Base-by-base conservation (phyloP, 2,329 filamentous ascomycete genomes). In the Ophiostoma australiae region DNA sequence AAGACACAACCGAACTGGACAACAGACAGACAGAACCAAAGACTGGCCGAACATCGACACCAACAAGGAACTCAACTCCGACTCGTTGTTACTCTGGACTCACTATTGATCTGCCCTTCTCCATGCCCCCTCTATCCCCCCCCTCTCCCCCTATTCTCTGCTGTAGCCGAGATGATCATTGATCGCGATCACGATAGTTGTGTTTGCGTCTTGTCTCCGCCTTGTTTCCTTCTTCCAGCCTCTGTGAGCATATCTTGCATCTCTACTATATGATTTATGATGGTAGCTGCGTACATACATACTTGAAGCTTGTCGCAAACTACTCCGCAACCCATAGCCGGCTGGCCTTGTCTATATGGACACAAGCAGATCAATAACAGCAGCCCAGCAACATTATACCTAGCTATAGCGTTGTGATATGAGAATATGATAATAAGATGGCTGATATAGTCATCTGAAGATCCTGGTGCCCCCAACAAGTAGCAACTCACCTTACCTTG, bases 91-190 rank as follows among this genome's bases (percentile, higher is more conserved):
- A 58, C 52, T 27, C 17, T 27, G n/a, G 17, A 52, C 48, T 23
- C 48, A 20, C 17, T 52, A 8, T 52, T 23, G 17, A 52, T 52
- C 48, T 8, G 17, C 48, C 48, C 10, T 41, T 41, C 44, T 48
- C 44, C 44, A 48, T 48, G 44, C 44, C 5, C 20, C 20, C 44
- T 48, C 44, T 7, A 48, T 48, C 17, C 44, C 44, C 44, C 44
- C 17, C n/a, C 23, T 11, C 17, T 11, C 52, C 52, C n/a, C 52
- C 52, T 58, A 48, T 58, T 58, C n/a, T 58, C 8, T 58, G 52
- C n/a, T 58, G 52, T 58, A 58, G 52, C 52, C 52, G 52, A 58
- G 52, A 58, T 58, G 52, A 58, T 58, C 23, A 13, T 4, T 58
- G n/a, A 23, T 27, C 23, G n/a, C n/a, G 52, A 27, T 58, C 52